Base-by-base conservation (phyloP, 345 rosid genomes). In the Eucalyptus regnans region DNA sequence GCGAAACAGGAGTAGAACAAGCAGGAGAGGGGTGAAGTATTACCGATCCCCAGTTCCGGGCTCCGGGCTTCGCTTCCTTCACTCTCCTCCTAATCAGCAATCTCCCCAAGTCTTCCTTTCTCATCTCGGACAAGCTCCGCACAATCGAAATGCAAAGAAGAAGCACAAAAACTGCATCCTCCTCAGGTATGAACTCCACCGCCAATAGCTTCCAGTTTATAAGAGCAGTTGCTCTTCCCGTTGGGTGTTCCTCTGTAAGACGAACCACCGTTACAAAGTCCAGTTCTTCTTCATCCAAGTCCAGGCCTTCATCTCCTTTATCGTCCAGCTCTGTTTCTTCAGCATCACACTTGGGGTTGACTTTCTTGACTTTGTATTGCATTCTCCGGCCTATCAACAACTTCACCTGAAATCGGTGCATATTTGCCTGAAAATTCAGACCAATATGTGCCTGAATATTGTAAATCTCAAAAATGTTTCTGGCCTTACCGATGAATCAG, bases 41-140 rank as follows among this genome's bases (percentile, higher is more conserved):
- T 23, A 95, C 98, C 5, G 98, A 96, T 83, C 98, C 98, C 98
- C 98, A 97, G 86, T 96, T 98, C 83, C 96, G 89, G n/a, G 89
- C 90, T 50, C 98, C 99, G 1, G 90, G 91, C 89, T 92, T 94
- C 37, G 96, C 94, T 93, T 96, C 98, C 49, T 92, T 95, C 86
- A 95, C 48, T 87, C 99, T 91, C 87, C 95, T 94, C 88, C 99
- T 85, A 3, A 94, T 88, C 87, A 97, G 92, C 86, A 97, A 90
- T 50, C 89, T 92, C 62, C 98, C 99, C 22, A 93, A 87, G 29
- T 97, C 99, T 91, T 95, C 94, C 90, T 93, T 94, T 88, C 92
- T 95, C 89, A 91, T 92, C 89, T 95, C 95, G 1, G 98, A 94
- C 56, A 96, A 92, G 14, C 96, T 97, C 86, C 96, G 91, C 12